Evolutionary conservation across 2,329 filamentous ascomycete species (phyloP), one percentile per base, ranked within the genome.

Genomic region (Cladosporium sp.): DNA sequence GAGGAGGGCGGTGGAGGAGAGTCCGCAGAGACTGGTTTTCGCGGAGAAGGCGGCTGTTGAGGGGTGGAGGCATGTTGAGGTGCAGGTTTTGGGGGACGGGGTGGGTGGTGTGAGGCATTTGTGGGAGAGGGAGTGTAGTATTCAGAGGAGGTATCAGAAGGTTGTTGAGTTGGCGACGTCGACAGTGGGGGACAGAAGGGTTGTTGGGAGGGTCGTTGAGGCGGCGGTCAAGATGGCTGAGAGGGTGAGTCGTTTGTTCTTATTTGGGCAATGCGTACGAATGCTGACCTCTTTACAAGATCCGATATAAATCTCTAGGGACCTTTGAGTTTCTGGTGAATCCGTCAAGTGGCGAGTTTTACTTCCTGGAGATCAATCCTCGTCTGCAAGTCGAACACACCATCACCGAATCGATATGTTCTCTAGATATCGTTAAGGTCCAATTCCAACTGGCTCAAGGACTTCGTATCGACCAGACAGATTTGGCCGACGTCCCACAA

Each of bases 301-400:
- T 87, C 60, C 76, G 79, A 4, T 89, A 89, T 73, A 78, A 79
- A 58, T 88, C 85, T 0, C 78, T 89, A 0, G 88, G 87, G 10
- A 90, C 87, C 0, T 88, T 88, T 68, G 88, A 90, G 72, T 90
- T 89, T 66, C 78, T 90, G 0, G 80, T 88, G 14, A 85, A 84
- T 65, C 81, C 83, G 12, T 67, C 74, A 0, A 81, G 76, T 0
- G 73, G 74, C 1, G 81, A 85, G 28, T 86, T 83, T 73, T 88
- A 83, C 74, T 88, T 88, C 69, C 74, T 88, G 6, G 86, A 88
- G 71, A 81, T 88, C 68, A 88, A 88, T 65, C 86, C 86, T 0
- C 79, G 86, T 2, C 74, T 88, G 2, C 86, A 88, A 71, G 86
- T 88, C 47, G 86, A 88, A 69, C 86, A 88, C 71, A 88, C 86